Conservation (phyloP, 1,284 basidiomycete genomes). For the Cutaneotrichosporon spelunceum region DNA sequence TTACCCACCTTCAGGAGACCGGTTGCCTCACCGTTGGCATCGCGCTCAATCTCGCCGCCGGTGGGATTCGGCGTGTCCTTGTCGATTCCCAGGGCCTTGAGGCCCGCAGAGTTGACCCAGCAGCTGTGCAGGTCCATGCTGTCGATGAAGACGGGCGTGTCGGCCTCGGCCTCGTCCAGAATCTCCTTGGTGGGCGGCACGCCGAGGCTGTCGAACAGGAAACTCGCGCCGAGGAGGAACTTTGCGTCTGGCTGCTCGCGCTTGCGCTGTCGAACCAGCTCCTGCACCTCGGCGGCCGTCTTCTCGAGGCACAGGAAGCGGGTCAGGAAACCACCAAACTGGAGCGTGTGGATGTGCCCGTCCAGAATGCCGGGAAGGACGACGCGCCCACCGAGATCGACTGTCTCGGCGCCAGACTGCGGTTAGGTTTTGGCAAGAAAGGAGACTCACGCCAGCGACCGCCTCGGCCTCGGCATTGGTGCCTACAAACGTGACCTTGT, state of each 20-base stretch:
- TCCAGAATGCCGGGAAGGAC: conserved; percentile 37
- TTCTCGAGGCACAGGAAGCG: conserved; percentile 17
- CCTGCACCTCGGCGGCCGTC: conserved; percentile 23
- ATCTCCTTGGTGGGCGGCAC: conserved; percentile 18
- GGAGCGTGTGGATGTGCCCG: conserved; percentile 34
- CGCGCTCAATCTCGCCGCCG: conserved; percentile 33
- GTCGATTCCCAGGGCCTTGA: conserved; percentile 30
- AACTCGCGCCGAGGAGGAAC: conserved; percentile 26
- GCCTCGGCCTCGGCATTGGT: background rate
- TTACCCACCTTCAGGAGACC: conserved; percentile 21
- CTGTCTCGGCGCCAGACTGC: background rate
- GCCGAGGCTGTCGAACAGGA: conserved; percentile 29
- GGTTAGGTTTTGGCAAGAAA: background rate
- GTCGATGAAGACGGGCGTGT: conserved; percentile 38
- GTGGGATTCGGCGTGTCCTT: conserved; percentile 22
- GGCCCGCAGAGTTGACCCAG: conserved; percentile 33
- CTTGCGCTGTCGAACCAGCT: conserved; percentile 8
- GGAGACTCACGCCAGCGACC: background rate
- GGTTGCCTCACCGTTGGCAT: conserved; percentile 28
- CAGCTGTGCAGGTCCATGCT: conserved; percentile 34
- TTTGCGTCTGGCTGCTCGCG: conserved; percentile 17
- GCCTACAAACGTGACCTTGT: conserved; percentile 26
- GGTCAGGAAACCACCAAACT: conserved; percentile 28
- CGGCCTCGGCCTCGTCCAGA: conserved; percentile 29
- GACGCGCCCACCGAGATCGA: conserved; percentile 26